phyloP scores from a whole-genome alignment of 441 rosid genomes.

The Mallotus repandus region DNA sequence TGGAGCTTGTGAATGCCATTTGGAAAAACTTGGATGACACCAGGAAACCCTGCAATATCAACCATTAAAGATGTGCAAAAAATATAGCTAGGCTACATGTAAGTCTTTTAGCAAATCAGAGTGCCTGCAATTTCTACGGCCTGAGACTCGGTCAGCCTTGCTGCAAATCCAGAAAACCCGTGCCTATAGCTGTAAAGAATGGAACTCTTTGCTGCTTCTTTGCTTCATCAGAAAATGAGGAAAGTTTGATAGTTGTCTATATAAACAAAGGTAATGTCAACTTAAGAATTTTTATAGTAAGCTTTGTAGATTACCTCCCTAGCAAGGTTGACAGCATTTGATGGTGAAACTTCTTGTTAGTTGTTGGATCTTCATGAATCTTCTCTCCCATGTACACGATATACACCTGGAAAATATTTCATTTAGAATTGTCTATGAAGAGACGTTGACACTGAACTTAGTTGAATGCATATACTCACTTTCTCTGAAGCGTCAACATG shows the following conservation, averaged over 20 bases:
- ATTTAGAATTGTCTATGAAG: neutral
- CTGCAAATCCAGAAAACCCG: conserved; percentile 68
- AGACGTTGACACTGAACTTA: conserved; percentile 3
- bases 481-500: conserved; percentile 27
- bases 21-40: conserved; percentile 42
- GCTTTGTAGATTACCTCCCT: conserved; percentile 32
- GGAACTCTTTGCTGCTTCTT: conserved; percentile 50
- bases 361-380: conserved; percentile 32
- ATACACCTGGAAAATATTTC: conserved; percentile 32
- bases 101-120: conserved; percentile 5
- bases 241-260: neutral
- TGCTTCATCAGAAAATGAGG: conserved; percentile 28
- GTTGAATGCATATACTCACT: conserved; percentile 21
- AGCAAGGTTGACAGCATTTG: conserved; percentile 32
- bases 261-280: too few relatives aligned
- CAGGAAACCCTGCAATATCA: conserved; percentile 34
- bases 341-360: conserved; percentile 35
- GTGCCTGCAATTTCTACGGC: conserved; percentile 48
- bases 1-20: conserved; percentile 35
- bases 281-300: neutral
- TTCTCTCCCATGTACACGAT: conserved; percentile 50
- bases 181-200: conserved; percentile 57
- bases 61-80: conserved; percentile 4
- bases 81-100: neutral
- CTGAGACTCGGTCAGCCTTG: conserved; percentile 46